phyloP scores from a whole-genome alignment of 1,284 basidiomycete species.

The Vanrija sp. region DNA sequence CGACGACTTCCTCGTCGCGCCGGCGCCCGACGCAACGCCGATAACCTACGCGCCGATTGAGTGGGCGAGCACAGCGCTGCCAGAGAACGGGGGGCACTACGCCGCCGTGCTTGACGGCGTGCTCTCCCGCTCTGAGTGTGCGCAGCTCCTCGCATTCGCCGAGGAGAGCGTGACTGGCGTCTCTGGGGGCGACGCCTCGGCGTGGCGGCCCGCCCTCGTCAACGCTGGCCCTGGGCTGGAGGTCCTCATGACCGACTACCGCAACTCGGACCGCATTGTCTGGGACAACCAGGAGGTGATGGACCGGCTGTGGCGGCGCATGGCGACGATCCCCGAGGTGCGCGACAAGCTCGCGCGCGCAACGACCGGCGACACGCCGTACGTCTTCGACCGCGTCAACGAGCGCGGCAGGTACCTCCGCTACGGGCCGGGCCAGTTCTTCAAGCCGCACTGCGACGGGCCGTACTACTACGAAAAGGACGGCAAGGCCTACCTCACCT shows the following conservation, averaged over 20 bases:
- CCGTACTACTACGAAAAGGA: background rate
- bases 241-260: background rate
- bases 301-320: slow-evolving; percentile 1
- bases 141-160: background rate
- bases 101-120: slow-evolving; percentile 1
- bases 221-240: background rate
- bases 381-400: background rate
- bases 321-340: background rate
- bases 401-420: background rate
- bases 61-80: background rate
- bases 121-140: background rate
- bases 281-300: background rate
- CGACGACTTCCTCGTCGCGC: background rate
- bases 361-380: background rate
- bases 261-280: slow-evolving; percentile 1
- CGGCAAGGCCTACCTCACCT: background rate
- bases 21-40: background rate
- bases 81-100: background rate
- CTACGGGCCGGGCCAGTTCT: background rate
- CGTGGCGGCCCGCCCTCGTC: background rate
- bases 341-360: background rate
- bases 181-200: background rate
- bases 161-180: background rate
- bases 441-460: slow-evolving; percentile 1
- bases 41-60: background rate